These are phyloP conservation scores for Prunus dulcis DNA, from an alignment of 306 rosid genomes.

Conservation along the genomic window DNA sequence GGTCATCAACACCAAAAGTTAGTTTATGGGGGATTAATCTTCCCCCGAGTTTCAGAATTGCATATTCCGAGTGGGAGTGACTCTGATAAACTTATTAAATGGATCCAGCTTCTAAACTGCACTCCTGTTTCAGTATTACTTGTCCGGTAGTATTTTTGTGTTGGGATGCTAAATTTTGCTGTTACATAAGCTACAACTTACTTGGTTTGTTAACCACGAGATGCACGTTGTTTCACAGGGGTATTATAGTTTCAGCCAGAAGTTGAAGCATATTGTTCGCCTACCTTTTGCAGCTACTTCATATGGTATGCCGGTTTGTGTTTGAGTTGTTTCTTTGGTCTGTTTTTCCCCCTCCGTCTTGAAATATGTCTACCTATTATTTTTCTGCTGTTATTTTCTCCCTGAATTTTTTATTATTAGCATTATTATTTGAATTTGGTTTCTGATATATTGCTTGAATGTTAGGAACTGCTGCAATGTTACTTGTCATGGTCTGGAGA, in stretches of 20 bases:
- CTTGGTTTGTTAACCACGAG: conserved; percentile 5
- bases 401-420: neutral
- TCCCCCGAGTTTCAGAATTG: neutral
- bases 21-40: neutral
- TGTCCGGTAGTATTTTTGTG: neutral
- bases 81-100: neutral
- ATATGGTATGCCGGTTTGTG: conserved; percentile 59
- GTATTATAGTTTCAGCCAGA: conserved; percentile 99
- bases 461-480: conserved; percentile 94
- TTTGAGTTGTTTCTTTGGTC: conserved; percentile 17
- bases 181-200: conserved; percentile 1
- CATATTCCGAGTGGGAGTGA: neutral
- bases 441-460: conserved; percentile 28
- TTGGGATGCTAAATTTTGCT: conserved; percentile 5
- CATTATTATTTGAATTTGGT: neutral
- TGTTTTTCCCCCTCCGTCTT: neutral
- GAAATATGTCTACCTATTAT: neutral
- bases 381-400: neutral
- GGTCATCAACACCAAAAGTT: neutral
- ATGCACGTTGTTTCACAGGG: conserved; percentile 52
- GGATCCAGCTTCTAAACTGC: neutral
- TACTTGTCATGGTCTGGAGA: conserved; percentile 90
- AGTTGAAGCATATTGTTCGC: conserved; percentile 91
- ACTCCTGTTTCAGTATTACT: neutral
- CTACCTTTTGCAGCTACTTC: conserved; percentile 88